Conservation (phyloP, 2,329 filamentous ascomycete genomes). For the Bertia moriformis region DNA sequence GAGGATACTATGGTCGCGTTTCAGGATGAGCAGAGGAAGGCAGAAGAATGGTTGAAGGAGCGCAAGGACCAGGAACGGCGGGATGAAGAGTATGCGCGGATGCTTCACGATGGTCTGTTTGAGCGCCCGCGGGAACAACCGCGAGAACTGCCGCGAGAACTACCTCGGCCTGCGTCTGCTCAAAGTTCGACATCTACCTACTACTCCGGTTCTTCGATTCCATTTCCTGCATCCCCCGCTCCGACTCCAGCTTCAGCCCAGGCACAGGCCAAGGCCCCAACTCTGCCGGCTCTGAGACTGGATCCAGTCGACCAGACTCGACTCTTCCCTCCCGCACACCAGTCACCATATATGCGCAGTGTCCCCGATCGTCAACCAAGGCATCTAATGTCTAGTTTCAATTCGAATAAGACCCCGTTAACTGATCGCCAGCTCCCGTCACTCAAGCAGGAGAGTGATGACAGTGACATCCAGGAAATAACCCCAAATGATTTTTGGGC, state of each 20-base stretch:
- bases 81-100: constrained; percentile 15
- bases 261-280: too few species aligned
- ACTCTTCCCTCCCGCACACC: too few species aligned
- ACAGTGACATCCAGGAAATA: background rate
- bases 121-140: constrained; percentile 1
- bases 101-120: constrained; percentile 7
- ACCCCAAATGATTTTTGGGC: background rate
- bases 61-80: constrained; percentile 17
- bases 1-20: constrained; percentile 8
- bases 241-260: too few species aligned
- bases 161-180: constrained; percentile 10
- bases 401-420: too few species aligned
- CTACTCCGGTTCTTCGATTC: constrained; percentile 1
- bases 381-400: too few species aligned
- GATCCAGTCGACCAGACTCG: too few species aligned
- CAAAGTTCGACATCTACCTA: constrained; percentile 7
- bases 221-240: too few species aligned
- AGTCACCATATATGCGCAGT: too few species aligned
- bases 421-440: too few species aligned
- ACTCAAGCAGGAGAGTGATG: background rate
- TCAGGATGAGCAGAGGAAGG: constrained; percentile 13
- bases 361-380: too few species aligned
- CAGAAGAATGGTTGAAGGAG: constrained; percentile 20
- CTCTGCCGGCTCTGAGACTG: too few species aligned
- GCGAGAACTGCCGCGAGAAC: constrained; percentile 2